Conservation (phyloP, 2,329 filamentous ascomycete species). For the Elsinoe perseae region DNA sequence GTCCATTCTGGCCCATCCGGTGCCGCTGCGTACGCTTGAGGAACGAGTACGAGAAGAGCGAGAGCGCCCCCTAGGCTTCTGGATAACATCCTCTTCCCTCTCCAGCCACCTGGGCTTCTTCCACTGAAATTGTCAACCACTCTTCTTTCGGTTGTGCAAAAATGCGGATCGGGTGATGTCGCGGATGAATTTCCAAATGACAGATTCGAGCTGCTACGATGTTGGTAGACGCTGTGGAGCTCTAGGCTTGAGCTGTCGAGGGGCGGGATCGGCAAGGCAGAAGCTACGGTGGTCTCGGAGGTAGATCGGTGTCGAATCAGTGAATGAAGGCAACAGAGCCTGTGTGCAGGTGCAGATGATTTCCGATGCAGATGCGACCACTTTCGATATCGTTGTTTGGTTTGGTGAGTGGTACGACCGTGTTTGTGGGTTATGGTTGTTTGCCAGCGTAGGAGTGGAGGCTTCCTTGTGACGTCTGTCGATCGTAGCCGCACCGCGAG, state of each 20-base stretch:
- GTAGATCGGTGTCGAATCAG: background rate
- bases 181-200: too few species aligned
- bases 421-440: background rate
- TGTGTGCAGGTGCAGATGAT: background rate
- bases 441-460: background rate
- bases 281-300: background rate
- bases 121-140: background rate
- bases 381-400: background rate
- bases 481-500: background rate
- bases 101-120: background rate
- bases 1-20: constrained; percentile 18
- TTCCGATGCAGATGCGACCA: background rate
- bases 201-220: background rate
- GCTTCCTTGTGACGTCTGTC: constrained; percentile 3
- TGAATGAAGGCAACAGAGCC: background rate
- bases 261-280: constrained; percentile 1
- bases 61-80: background rate
- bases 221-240: background rate
- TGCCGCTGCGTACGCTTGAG: background rate
- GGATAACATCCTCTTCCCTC: constrained; percentile 6
- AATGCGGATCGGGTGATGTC: too few species aligned
- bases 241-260: background rate
- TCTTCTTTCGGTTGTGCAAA: too few species aligned
- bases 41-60: background rate
- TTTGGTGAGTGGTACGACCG: background rate